Percentiles rank a stretch among this genome's conserved stretches.
Evolutionary conservation across 768 basidiomycete genomes (phyloP).

Genomic region (Podaxis sp.): DNA sequence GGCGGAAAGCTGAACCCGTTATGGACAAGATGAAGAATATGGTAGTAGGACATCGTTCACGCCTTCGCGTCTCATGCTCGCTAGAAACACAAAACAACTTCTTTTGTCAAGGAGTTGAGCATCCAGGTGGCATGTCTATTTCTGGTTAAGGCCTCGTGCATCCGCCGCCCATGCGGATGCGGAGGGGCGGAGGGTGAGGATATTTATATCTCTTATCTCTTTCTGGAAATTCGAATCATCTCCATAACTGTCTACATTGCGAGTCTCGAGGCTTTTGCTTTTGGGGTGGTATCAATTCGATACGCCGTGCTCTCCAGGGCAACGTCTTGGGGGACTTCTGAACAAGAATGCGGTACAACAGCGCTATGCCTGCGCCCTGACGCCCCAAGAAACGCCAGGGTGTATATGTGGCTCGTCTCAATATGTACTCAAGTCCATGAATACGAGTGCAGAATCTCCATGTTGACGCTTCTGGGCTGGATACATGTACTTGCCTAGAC

Average conservation of each 20-base stretch:
- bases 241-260: not conserved
- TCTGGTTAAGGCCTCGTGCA: not conserved
- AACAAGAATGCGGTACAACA: not conserved
- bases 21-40: not conserved
- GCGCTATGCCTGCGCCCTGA: not conserved
- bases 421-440: too few species aligned
- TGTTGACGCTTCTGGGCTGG: too few species aligned
- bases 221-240: not conserved
- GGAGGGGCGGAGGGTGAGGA: not conserved
- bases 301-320: not conserved
- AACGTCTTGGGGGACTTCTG: not conserved
- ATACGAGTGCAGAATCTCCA: too few species aligned
- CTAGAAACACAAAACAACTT: not conserved
- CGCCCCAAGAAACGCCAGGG: not conserved
- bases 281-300: not conserved
- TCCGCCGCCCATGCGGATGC: too few species aligned
- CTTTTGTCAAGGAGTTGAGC: not conserved
- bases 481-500: too few species aligned
- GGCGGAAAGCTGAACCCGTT: conserved; percentile 1
- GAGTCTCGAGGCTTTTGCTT: not conserved
- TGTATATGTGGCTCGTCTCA: not conserved
- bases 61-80: conserved; percentile 1
- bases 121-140: not conserved
- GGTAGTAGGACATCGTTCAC: not conserved
- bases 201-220: not conserved